Evolutionary conservation across 257 asterid genomes (phyloP).

Genomic region (Linderniella brevidens): DNA sequence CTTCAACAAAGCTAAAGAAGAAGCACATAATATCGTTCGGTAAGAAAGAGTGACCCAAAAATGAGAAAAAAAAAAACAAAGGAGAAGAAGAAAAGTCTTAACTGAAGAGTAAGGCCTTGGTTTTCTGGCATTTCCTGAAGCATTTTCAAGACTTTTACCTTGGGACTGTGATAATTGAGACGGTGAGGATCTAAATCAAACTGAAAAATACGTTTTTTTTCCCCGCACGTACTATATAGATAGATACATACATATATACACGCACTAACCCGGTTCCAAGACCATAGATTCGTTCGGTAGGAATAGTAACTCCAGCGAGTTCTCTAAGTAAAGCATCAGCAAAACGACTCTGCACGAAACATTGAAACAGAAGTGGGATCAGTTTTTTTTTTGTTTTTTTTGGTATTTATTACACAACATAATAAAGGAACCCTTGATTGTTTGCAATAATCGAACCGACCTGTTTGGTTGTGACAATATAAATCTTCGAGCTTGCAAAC

Average conservation of each 20-base stretch:
- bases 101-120: slow-evolving; percentile 77
- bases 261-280: slow-evolving; percentile 60
- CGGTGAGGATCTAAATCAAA: background rate
- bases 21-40: slow-evolving; percentile 5
- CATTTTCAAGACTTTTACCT: slow-evolving; percentile 73
- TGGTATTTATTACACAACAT: no score
- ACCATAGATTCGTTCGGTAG: slow-evolving; percentile 72
- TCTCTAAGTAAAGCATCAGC: slow-evolving; percentile 75
- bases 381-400: background rate
- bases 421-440: no score
- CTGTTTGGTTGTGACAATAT: slow-evolving; percentile 89
- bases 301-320: slow-evolving; percentile 72
- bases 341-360: slow-evolving; percentile 50
- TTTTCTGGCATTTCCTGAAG: slow-evolving; percentile 89
- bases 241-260: background rate
- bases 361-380: no score
- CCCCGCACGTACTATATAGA: no score
- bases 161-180: slow-evolving; percentile 45
- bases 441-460: slow-evolving; percentile 14
- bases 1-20: slow-evolving; percentile 73
- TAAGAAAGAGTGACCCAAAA: background rate
- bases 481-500: slow-evolving; percentile 82
- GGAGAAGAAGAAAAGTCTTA: slow-evolving; percentile 5
- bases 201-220: background rate
- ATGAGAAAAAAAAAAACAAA: background rate